phyloP scores from a whole-genome alignment of 768 basidiomycete genomes.

The Royoungia palumana region DNA sequence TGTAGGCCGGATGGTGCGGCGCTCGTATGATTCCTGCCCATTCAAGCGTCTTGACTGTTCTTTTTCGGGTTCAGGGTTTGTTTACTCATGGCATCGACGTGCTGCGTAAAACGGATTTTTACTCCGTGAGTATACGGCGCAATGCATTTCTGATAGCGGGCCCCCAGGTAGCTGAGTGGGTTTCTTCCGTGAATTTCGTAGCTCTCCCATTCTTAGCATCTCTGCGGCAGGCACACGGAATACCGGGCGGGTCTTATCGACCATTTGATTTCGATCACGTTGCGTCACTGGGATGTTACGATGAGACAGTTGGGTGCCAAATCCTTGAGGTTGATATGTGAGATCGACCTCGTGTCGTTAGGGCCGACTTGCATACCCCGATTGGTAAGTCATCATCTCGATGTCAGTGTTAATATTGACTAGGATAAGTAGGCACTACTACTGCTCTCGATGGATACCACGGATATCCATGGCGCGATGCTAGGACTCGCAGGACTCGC shows the following conservation, averaged over 20 bases:
- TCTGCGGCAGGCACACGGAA: slow-evolving; percentile 59
- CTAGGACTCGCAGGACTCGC: slow-evolving; percentile 72
- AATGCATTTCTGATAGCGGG: slow-evolving; percentile 86
- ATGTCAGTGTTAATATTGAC: slow-evolving; percentile 13
- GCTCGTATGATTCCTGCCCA: not conserved
- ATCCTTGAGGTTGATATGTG: slow-evolving; percentile 67
- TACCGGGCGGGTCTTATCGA: slow-evolving; percentile 69
- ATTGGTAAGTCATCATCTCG: slow-evolving; percentile 46
- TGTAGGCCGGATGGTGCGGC: slow-evolving; percentile 85
- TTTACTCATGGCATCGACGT: slow-evolving; percentile 96
- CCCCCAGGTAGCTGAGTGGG: slow-evolving; percentile 83
- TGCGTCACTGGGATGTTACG: slow-evolving; percentile 85
- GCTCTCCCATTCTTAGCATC: slow-evolving; percentile 7
- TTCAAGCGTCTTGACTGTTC: slow-evolving; percentile 14
- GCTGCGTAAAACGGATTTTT: slow-evolving; percentile 89
- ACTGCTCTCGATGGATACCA: slow-evolving; percentile 59
- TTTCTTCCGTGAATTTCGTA: slow-evolving; percentile 14
- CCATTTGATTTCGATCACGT: slow-evolving; percentile 68
- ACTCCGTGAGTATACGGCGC: slow-evolving; percentile 80
- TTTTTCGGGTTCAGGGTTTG: slow-evolving; percentile 54
- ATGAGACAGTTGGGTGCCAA: slow-evolving; percentile 78
- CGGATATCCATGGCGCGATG: slow-evolving; percentile 81
- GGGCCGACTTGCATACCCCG: slow-evolving; percentile 47
- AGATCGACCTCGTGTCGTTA: slow-evolving; percentile 51
- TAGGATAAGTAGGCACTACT: slow-evolving; percentile 44